Conservation (phyloP, 1,284 basidiomycete species). For the Gymnopus androsaceus region DNA sequence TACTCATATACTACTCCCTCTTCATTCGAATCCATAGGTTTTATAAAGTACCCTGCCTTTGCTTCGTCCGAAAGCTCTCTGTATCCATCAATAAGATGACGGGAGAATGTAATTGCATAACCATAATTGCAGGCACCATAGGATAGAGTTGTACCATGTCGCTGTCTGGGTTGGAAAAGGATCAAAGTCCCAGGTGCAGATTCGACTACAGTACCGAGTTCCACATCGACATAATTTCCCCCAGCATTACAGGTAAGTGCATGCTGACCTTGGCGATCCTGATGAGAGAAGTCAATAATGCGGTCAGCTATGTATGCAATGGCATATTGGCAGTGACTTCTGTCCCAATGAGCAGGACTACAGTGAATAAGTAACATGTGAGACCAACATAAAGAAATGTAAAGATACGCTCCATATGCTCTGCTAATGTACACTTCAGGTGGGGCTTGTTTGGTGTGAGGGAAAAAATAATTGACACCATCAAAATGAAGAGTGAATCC, state of each 20-base stretch:
- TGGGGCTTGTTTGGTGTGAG: background rate
- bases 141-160: background rate
- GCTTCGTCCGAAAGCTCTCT: background rate
- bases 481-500: background rate
- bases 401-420: background rate
- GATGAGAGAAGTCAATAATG: too few relatives aligned
- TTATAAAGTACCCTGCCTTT: background rate
- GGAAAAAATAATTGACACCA: background rate
- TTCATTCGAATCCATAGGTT: background rate
- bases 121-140: background rate
- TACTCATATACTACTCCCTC: too few relatives aligned
- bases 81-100: background rate
- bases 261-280: too few relatives aligned
- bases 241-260: background rate
- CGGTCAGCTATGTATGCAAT: too few relatives aligned
- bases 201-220: background rate
- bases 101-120: background rate
- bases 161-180: background rate
- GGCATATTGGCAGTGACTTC: background rate
- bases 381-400: too few relatives aligned
- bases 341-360: background rate
- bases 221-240: background rate
- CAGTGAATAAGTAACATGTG: background rate
- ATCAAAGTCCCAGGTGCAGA: background rate
- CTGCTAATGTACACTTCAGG: background rate